Conservation (phyloP, 2,329 filamentous ascomycete species). For the Diplocarpon rosae region DNA sequence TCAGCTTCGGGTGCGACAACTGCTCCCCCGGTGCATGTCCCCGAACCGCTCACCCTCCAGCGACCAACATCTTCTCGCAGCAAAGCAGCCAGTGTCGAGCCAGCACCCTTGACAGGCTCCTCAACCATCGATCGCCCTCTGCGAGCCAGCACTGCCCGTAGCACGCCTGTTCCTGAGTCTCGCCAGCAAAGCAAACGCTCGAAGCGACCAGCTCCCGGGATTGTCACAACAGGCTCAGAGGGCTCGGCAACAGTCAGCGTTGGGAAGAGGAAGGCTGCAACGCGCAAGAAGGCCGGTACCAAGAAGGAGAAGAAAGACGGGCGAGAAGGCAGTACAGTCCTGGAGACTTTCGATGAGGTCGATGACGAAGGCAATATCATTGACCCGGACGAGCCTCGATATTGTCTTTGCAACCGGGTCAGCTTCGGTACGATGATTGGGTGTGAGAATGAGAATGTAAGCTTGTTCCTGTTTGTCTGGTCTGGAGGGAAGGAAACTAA, state of each 20-base stretch:
- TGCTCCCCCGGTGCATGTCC: constrained; percentile 8
- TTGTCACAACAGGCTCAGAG: constrained; percentile 41
- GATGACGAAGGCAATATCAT: constrained; percentile 60
- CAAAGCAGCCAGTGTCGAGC: constrained; percentile 25
- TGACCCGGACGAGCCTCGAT: constrained; percentile 64
- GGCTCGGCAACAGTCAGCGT: constrained; percentile 49
- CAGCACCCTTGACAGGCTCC: constrained; percentile 10
- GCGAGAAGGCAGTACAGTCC: constrained; percentile 34
- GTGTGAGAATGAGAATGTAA: constrained; percentile 72
- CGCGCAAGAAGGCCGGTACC: constrained; percentile 49
- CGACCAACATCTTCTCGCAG: constrained; percentile 26
- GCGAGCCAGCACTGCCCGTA: constrained; percentile 30
- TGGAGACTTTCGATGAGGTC: constrained; percentile 45
- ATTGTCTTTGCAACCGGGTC: constrained; percentile 70
- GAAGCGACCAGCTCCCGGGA: constrained; percentile 61
- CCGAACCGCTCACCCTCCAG: constrained; percentile 19
- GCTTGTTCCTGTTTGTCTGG: background rate
- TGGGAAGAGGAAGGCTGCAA: constrained; percentile 59
- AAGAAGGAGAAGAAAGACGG: constrained; percentile 30
- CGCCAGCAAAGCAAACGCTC: constrained; percentile 43
- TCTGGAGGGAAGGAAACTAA: constrained; percentile 11
- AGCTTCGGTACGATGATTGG: constrained; percentile 77
- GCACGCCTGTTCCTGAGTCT: constrained; percentile 32
- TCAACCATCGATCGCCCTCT: constrained; percentile 24
- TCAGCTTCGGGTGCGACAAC: constrained; percentile 13